Evolutionary conservation across 495 filamentous ascomycete genomes (phyloP).

Genomic region (Tuber melanosporum): DNA sequence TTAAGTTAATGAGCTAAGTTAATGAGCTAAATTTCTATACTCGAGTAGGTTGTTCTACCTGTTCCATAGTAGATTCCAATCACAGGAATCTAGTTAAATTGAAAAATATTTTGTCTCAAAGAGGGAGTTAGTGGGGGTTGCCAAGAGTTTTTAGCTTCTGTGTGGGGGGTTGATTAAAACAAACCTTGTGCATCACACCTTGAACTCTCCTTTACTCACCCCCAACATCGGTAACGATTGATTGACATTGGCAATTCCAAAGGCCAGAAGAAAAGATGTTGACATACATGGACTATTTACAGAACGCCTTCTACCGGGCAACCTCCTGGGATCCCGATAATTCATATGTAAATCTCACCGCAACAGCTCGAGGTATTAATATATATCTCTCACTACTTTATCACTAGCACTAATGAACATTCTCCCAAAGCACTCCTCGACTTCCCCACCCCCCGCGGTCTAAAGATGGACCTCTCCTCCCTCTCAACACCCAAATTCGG

Average conservation of each 20-base stretch:
- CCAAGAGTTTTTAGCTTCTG: conserved; percentile 31
- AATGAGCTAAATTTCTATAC: no score
- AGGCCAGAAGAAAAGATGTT: conserved; percentile 56
- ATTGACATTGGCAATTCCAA: neutral
- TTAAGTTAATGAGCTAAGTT: no score
- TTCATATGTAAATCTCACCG: conserved; percentile 79
- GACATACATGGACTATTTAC: conserved; percentile 97
- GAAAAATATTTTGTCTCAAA: no score
- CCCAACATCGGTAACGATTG: neutral
- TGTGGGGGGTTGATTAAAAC: neutral
- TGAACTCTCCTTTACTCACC: neutral
- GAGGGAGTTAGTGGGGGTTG: neutral
- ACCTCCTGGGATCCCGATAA: conserved; percentile 91
- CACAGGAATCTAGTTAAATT: no score
- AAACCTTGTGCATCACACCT: neutral
- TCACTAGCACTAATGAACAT: conserved; percentile 9
- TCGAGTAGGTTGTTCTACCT: no score
- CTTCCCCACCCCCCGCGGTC: conserved; percentile 58
- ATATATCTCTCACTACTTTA: neutral
- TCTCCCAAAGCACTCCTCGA: conserved; percentile 51
- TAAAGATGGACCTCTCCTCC: conserved; percentile 80
- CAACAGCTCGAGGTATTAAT: conserved; percentile 67
- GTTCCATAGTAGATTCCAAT: no score
- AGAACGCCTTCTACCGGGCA: conserved; percentile 79
- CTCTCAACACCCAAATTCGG: conserved; percentile 68